Base-by-base conservation (phyloP, 2,329 filamentous ascomycete species). In the Cytospora chrysosperma region DNA sequence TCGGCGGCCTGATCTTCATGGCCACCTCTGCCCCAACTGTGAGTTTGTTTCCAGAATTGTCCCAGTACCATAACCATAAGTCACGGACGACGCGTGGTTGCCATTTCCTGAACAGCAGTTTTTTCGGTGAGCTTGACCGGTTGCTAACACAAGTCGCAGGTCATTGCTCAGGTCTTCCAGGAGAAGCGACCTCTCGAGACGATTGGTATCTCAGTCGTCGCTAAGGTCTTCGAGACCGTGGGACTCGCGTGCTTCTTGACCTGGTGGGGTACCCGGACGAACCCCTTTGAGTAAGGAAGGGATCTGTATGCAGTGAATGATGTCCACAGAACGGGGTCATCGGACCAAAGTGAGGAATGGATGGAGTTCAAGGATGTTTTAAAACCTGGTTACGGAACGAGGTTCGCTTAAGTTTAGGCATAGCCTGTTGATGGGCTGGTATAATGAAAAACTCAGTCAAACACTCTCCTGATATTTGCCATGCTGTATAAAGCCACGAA, bases 261-360 rank as follows among this genome's bases (percentile, higher is more conserved):
- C 75, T 98, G 92, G 90, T 98, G 94, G 94, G 94, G 94, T 73
- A 97, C 94, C 73, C 89, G 91, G 75, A 95, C 92, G 80, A 94
- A 93, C 82, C 92, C 92, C 66, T 96, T 97, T 78, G 87, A 93
- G 74, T 93, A 90, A 84, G 73, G 61, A 90, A 84, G 73, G 62
- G 71, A 67, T 65, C 50, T 13, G 3, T 4, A 5, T 12, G n/a
- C 21, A 24, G 43, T 10, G 49, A 49, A n/a, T 28, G 19, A 61
- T 61, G 21, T 4, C 13, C 40, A 55, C n/a, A 34, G 21, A 15
- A n/a, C 13, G 15, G n/a, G n/a, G 19, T 10, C 28, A 15, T 27
- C 19, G 51, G 58, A 15, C 4, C 2, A 34, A 10, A 13, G 40
- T n/a, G 13, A 21, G 28, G 34, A 40, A 40, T 34, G 37, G 1